A percentile compares a stretch with the other conserved stretches of the same genome.
These are phyloP conservation scores for Pisolithus microcarpus DNA, from an alignment of 768 basidiomycete genomes.

Conservation along the genomic window DNA sequence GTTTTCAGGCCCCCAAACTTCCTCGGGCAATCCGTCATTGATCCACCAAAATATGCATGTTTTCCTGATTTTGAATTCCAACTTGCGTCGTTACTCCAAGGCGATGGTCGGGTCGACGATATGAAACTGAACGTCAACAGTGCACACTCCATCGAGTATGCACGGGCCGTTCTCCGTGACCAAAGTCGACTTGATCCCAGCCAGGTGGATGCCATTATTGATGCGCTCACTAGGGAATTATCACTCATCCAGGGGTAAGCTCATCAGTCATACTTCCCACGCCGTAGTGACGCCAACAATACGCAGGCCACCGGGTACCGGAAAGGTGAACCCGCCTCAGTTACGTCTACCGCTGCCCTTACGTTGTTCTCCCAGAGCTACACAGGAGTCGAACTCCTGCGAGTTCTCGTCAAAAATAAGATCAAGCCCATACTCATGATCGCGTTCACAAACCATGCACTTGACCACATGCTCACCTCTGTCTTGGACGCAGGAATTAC, in stretches of 20 bases:
- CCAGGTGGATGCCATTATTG: slow-evolving; percentile 64
- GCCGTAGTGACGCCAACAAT: background rate
- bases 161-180: slow-evolving; percentile 36
- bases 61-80: slow-evolving; percentile 52
- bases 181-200: slow-evolving; percentile 58
- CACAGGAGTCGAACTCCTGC: slow-evolving; percentile 62
- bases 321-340: slow-evolving; percentile 42
- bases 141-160: slow-evolving; percentile 37
- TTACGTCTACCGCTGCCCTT: background rate
- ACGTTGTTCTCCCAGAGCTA: slow-evolving; percentile 39
- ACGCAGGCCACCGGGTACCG: slow-evolving; percentile 67
- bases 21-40: slow-evolving; percentile 30
- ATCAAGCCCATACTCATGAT: slow-evolving; percentile 50
- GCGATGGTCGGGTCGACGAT: slow-evolving; percentile 31
- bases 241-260: slow-evolving; percentile 66
- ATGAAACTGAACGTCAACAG: slow-evolving; percentile 37
- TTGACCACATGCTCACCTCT: slow-evolving; percentile 63
- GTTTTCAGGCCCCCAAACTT: slow-evolving; percentile 35
- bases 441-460: slow-evolving; percentile 73
- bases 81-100: slow-evolving; percentile 46
- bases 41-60: slow-evolving; percentile 48
- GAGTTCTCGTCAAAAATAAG: slow-evolving; percentile 50
- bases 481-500: slow-evolving; percentile 64
- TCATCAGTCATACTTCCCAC: background rate
- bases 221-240: slow-evolving; percentile 52